Base-by-base conservation (phyloP, 179 eudicot genomes). In the Sideroxylon spinosum region DNA sequence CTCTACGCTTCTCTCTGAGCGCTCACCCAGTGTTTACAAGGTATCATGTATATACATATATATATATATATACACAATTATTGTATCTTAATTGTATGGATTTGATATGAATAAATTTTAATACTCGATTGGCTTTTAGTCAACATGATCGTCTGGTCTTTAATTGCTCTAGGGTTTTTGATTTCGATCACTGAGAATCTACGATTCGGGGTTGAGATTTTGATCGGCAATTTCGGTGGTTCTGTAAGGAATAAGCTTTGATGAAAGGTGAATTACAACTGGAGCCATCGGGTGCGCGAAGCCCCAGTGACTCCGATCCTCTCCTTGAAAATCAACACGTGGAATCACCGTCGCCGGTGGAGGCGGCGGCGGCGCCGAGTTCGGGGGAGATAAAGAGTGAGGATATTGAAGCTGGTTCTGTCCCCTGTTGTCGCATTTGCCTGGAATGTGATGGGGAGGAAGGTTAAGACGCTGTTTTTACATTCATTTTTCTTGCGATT, bases 401-500 rank as follows among this genome's bases (percentile, higher is more conserved):
- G 8, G 97, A 86, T 32, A 37, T 57, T 16, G 96, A 93, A 84
- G 84, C 87, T 65, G 95, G 91, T 59, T 86, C 87, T n/a, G 76
- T 85, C 46, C 86, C 90, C 61, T 82, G 79, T 80, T 93, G 98
- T 81, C 91, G 98, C 29, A 93, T 93, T 84, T 93, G 98, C 85
- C 95, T 93, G 60, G 97, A 93, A 79, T 90, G 88, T 59, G 98
- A 92, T 65, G 94, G 91, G 10, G 94, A 92, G 46, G 91, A 85
- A 77, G 97, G 98, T 93, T 7, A 28, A 28, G 25, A 19, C 2
- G 1, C 71, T 71, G 14, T 37, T 53, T 46, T 48, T 52, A 17
- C 19, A 16, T 78, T 50, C 60, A 55, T 57, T 22, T 22, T 23
- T 2, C 62, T 60, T 68, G 9, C n/a, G 73, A 73, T 44, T 65